Evolutionary conservation across 2,329 filamentous ascomycete species (phyloP).

Genomic region (Ophidiomyces ophidiicola): DNA sequence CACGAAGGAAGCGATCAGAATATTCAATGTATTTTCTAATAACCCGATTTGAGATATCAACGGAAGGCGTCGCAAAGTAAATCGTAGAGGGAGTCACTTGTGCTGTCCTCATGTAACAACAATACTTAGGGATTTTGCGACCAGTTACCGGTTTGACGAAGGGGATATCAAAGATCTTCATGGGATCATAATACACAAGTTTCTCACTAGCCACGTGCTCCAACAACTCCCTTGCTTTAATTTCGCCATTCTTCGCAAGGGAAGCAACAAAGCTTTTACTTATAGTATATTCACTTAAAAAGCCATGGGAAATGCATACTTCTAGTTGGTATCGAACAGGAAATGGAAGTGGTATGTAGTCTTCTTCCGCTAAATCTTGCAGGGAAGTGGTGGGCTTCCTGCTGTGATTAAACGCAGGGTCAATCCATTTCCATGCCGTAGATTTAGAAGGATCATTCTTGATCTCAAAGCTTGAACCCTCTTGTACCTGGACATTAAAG

Average conservation of each 20-base stretch:
- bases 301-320: constrained; percentile 72
- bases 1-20: constrained; percentile 70
- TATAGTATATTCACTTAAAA: constrained; percentile 66
- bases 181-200: constrained; percentile 53
- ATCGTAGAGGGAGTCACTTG: constrained; percentile 75
- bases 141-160: constrained; percentile 37
- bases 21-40: constrained; percentile 57
- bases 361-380: constrained; percentile 26
- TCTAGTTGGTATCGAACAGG: constrained; percentile 80
- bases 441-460: constrained; percentile 11
- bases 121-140: constrained; percentile 55
- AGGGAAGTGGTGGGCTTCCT: constrained; percentile 24
- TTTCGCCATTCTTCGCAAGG: constrained; percentile 42
- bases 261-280: constrained; percentile 52
- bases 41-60: constrained; percentile 82
- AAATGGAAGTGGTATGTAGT: constrained; percentile 46
- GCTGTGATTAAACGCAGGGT: constrained; percentile 21
- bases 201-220: constrained; percentile 60
- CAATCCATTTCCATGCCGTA: constrained; percentile 32
- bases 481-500: constrained; percentile 53
- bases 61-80: constrained; percentile 60
- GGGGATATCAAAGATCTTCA: constrained; percentile 53
- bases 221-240: constrained; percentile 53
- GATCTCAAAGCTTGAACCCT: constrained; percentile 33
- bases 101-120: constrained; percentile 61